Evolutionary conservation across 768 basidiomycete species (phyloP).

Genomic region (Coprinopsis sp.): DNA sequence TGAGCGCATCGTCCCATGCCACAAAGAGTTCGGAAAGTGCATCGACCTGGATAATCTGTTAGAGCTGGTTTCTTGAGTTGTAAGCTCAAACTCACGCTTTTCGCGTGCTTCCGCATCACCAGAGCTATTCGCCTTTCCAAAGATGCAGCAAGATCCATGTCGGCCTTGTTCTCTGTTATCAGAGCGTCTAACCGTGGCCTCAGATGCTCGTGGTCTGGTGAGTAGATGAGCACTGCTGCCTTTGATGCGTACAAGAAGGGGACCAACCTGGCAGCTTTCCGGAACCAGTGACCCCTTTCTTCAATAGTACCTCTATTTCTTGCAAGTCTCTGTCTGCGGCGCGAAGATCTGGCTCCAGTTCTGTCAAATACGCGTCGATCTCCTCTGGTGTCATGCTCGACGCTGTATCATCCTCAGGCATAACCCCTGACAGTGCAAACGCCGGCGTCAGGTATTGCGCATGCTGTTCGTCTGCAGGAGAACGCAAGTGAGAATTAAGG

Average conservation of each 20-base stretch:
- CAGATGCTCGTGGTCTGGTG: slow-evolving; percentile 55
- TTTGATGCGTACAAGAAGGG: background rate
- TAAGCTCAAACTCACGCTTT: slow-evolving; percentile 46
- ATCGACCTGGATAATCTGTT: slow-evolving; percentile 74
- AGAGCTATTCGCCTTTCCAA: slow-evolving; percentile 63
- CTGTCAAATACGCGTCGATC: slow-evolving; percentile 63
- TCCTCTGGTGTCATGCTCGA: slow-evolving; percentile 64
- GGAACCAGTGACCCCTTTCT: slow-evolving; percentile 65
- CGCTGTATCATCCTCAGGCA: slow-evolving; percentile 29
- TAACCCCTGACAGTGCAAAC: slow-evolving; percentile 66
- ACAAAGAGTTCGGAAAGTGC: slow-evolving; percentile 81
- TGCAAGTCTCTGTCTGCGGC: slow-evolving; percentile 77
- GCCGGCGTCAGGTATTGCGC: slow-evolving; percentile 69
- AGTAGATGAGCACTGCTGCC: background rate
- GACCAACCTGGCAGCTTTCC: slow-evolving; percentile 61
- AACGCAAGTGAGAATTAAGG: slow-evolving; percentile 2
- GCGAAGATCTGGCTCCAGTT: slow-evolving; percentile 83
- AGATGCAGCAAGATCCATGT: slow-evolving; percentile 47
- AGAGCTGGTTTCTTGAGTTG: slow-evolving; percentile 1
- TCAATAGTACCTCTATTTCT: slow-evolving; percentile 68
- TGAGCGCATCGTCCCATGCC: slow-evolving; percentile 75
- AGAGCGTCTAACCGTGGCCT: slow-evolving; percentile 65
- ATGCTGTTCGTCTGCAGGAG: slow-evolving; percentile 63
- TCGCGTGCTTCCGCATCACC: slow-evolving; percentile 66
- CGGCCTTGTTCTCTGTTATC: slow-evolving; percentile 54